Conservation (phyloP, 139 green algal species). For the Coelastrella sp. region DNA sequence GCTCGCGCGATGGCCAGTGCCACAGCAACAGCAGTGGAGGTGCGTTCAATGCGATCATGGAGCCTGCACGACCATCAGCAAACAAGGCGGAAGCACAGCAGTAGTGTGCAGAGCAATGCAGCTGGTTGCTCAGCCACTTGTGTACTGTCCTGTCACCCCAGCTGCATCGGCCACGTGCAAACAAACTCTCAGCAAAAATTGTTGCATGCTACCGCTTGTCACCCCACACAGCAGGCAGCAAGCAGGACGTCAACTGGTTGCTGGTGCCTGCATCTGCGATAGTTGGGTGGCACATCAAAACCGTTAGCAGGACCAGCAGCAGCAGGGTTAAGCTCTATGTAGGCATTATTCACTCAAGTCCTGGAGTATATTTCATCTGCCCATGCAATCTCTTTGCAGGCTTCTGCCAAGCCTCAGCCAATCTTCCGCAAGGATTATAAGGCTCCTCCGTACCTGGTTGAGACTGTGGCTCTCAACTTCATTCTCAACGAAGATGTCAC, state of each 20-base stretch:
- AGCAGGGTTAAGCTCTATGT: not conserved
- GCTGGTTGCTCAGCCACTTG: too few relatives aligned
- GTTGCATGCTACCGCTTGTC: too few relatives aligned
- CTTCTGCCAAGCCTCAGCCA: constrained; percentile 45
- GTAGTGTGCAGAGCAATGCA: too few relatives aligned
- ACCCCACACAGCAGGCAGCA: too few relatives aligned
- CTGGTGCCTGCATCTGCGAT: too few relatives aligned
- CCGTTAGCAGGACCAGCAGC: not conserved
- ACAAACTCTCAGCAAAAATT: too few relatives aligned
- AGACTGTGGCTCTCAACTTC: constrained; percentile 83
- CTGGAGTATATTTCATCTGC: too few relatives aligned
- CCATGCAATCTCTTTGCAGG: not conserved
- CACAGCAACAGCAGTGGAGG: constrained; percentile 16
- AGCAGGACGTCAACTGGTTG: too few relatives aligned
- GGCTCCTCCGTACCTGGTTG: constrained; percentile 77
- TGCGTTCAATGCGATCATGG: not conserved
- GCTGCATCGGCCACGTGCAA: too few relatives aligned
- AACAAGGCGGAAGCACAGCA: not conserved
- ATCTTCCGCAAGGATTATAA: constrained; percentile 84
- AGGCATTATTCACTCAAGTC: not conserved
- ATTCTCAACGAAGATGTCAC: constrained; percentile 83
- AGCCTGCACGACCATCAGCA: not conserved
- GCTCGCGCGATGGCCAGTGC: constrained; percentile 16
- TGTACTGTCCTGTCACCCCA: too few relatives aligned
- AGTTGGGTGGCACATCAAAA: too few relatives aligned